Evolutionary conservation across 345 rosid species (phyloP).

Genomic region (Gynandropsis gynandra): DNA sequence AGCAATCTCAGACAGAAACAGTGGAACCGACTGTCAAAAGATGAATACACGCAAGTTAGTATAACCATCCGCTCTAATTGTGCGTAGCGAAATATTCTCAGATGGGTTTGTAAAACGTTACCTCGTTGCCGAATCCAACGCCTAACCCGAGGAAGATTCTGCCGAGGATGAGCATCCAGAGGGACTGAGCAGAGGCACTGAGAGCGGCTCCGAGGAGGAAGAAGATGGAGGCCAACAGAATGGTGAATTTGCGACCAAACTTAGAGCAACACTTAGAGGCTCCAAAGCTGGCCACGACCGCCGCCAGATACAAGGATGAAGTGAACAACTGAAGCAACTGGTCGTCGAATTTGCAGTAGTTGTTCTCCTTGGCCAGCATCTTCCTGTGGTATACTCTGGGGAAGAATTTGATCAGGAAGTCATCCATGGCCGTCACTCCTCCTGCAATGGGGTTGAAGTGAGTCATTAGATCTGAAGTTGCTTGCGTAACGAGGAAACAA

Average conservation of each 20-base stretch:
- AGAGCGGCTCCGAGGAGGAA: conserved; percentile 38
- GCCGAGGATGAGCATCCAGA: conserved; percentile 38
- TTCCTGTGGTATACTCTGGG: conserved; percentile 39
- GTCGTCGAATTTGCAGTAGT: conserved; percentile 51
- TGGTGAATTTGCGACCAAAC: conserved; percentile 38
- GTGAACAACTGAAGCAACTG: conserved; percentile 49
- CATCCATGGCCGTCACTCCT: conserved; percentile 61
- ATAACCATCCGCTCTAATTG: no score
- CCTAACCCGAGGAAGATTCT: conserved; percentile 45
- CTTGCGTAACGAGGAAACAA: no score
- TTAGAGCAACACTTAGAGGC: conserved; percentile 37
- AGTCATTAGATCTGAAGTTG: background rate
- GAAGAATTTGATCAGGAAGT: conserved; percentile 49
- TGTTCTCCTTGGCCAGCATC: conserved; percentile 40
- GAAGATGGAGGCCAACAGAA: conserved; percentile 46
- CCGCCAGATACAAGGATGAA: conserved; percentile 54
- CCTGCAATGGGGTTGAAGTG: no score
- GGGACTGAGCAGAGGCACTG: conserved; percentile 27
- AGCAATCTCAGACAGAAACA: no score
- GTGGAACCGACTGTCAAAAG: no score
- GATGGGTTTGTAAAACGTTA: conserved; percentile 1
- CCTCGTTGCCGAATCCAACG: conserved; percentile 60
- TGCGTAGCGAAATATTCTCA: no score
- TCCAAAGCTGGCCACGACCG: conserved; percentile 34
- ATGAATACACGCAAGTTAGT: no score